Base-by-base conservation (phyloP, 371 early-diverging fungal genomes). In the Nematocida minor region DNA sequence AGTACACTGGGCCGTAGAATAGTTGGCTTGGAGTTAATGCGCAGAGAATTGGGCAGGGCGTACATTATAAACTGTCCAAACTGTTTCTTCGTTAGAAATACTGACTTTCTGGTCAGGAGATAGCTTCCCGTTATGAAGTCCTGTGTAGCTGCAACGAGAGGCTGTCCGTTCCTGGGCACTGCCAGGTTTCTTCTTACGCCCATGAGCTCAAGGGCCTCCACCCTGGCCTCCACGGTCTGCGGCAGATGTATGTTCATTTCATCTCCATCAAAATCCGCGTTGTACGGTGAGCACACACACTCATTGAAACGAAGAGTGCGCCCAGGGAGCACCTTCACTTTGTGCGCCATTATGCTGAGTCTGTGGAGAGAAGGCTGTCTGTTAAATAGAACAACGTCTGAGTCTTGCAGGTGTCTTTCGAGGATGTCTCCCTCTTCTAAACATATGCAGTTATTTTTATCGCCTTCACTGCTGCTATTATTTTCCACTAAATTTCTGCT, bases 241-340 rank as follows among this genome's bases (percentile, higher is more conserved):
- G 97, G 97, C 4, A 97, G 91, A 85, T 99, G 99, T 84, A 99
- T 87, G 84, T 99, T 99, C 99, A 99, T 99, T 86, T 99, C 99
- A 86, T 99, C 99, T 80, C 97, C 98, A 84, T 97, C 98, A 84
- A 96, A 97, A 89, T 96, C 98, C 44, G 98, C 98, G 85, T 99
- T 97, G 83, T 97, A 97, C 27, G 97, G 98, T 2, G 93, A 90
- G 85, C 96, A 96, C 2, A 95, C 97, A 88, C 95, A 97, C 84
- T 95, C 96, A 84, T 97, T 99, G 88, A 97, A 95, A 54, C 96
- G 89, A 86, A 97, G 91, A 2, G 98, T 99, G 79, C 94, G 87
- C 91, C 94, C 93, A 2, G 94, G 94, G 83, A 91, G 91, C 20
- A 96, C 90, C 79, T 92, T 93, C n/a, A 85, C 89, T 82, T 62